Base-by-base conservation (phyloP, 78 protist species). In the Anaeramoeba flamelloides region DNA sequence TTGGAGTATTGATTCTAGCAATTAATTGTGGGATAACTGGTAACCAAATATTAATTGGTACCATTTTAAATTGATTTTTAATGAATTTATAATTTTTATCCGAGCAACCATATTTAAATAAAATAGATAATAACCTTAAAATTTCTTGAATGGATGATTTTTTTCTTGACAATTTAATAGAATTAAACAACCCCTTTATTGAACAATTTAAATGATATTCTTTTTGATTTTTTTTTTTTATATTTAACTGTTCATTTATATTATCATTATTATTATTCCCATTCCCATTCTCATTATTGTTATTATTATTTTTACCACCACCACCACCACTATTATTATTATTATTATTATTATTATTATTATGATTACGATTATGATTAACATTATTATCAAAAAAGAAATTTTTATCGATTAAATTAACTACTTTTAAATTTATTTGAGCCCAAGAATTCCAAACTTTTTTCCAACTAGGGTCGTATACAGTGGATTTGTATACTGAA, bases 391-490 rank as follows among this genome's bases (percentile, higher is more conserved):
- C n/a, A n/a, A n/a, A n/a, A n/a, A 95, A 97, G n/a, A 98, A 98
- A 79, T 97, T 98, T 53, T 53, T 53, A 8, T 53, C 69, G 17
- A 53, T 8, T 53, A 26, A 26, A 26, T 8, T 26, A 17, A 53
- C 17, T 17, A 53, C 17, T 8, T 53, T 17, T 8, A 26, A 53
- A 53, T 53, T 53, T 17, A 53, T 53, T 53, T 53, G 69, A 53
- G 69, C 69, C 69, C 69, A 53, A 26, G 17, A 53, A 53, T 53
- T 8, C 69, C 69, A 53, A 53, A 53, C 69, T 53, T 53, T 53
- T 8, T 26, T 53, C 34, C 69, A 53, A 53, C 17, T 53, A 26
- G 69, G 69, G 17, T 53, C 69, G 69, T 26, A 53, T 26, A 26
- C 34, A 53, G 17, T 53, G 8, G 69, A 8, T 53, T 53, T 8